Evolutionary conservation across 2,329 filamentous ascomycete species (phyloP).

Genomic region (Septoria linicola): DNA sequence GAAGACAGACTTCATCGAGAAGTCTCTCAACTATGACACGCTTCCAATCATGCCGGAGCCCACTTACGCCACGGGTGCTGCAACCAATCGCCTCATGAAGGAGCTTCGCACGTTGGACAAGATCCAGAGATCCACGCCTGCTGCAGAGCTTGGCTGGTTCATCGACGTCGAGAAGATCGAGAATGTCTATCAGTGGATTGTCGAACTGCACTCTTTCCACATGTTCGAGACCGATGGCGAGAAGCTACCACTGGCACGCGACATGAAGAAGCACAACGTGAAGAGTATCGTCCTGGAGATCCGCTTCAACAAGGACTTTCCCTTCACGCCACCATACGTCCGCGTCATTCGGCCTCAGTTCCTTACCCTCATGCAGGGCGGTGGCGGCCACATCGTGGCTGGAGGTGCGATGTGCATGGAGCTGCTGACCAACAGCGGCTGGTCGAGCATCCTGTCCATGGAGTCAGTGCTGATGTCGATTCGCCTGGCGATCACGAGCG

Average conservation of each 20-base stretch:
- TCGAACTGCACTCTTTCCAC: slow-evolving; percentile 79
- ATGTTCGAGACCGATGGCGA: slow-evolving; percentile 31
- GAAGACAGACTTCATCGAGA: slow-evolving; percentile 65
- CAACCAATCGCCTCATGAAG: slow-evolving; percentile 62
- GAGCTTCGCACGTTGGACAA: slow-evolving; percentile 65
- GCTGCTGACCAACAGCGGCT: slow-evolving; percentile 73
- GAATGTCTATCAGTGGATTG: slow-evolving; percentile 88
- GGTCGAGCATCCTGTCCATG: slow-evolving; percentile 70
- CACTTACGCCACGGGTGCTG: slow-evolving; percentile 60
- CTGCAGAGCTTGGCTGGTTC: slow-evolving; percentile 77
- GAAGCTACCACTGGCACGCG: slow-evolving; percentile 65
- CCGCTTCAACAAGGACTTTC: slow-evolving; percentile 74
- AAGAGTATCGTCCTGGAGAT: slow-evolving; percentile 76
- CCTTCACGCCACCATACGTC: slow-evolving; percentile 78
- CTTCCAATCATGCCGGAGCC: slow-evolving; percentile 67
- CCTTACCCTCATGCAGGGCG: slow-evolving; percentile 66
- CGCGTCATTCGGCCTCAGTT: slow-evolving; percentile 80
- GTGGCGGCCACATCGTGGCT: slow-evolving; percentile 80
- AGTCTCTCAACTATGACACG: slow-evolving; percentile 59
- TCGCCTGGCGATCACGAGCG: slow-evolving; percentile 68
- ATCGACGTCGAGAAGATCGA: slow-evolving; percentile 65
- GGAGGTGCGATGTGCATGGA: slow-evolving; percentile 83
- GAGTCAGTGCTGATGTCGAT: slow-evolving; percentile 81
- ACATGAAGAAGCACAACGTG: slow-evolving; percentile 65
- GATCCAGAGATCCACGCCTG: slow-evolving; percentile 60